Evolutionary conservation across 2,329 filamentous ascomycete genomes (phyloP).

Genomic region (Aureobasidium sp.): DNA sequence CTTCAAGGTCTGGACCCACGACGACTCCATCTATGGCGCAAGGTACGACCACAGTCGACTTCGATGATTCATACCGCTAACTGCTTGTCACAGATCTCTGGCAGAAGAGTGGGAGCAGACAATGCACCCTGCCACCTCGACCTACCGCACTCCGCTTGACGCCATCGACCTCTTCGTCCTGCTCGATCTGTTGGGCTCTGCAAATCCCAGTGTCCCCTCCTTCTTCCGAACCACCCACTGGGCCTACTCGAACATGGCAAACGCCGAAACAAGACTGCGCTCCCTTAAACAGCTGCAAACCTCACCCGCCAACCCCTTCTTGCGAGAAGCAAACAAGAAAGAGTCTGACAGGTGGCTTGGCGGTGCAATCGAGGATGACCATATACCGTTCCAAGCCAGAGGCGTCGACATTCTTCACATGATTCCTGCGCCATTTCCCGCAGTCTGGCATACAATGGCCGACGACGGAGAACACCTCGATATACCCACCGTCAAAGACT

Average conservation of each 20-base stretch:
- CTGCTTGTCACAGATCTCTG: conserved; percentile 44
- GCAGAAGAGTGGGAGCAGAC: conserved; percentile 72
- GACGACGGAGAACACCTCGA: conserved; percentile 85
- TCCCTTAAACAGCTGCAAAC: conserved; percentile 58
- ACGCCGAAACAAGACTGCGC: conserved; percentile 65
- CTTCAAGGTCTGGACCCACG: conserved; percentile 68
- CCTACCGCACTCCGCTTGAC: conserved; percentile 62
- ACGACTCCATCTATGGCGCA: conserved; percentile 82
- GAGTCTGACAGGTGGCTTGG: conserved; percentile 39
- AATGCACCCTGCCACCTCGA: conserved; percentile 61
- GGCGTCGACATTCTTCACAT: conserved; percentile 86
- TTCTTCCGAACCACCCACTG: conserved; percentile 89
- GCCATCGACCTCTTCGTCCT: conserved; percentile 84
- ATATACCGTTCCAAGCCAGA: conserved; percentile 77
- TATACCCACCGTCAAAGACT: conserved; percentile 70
- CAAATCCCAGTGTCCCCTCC: conserved; percentile 63
- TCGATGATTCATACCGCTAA: conserved; percentile 5
- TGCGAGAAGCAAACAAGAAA: conserved; percentile 54
- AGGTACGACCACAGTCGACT: conserved; percentile 42
- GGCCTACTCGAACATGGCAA: conserved; percentile 73
- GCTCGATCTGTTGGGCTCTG: conserved; percentile 75
- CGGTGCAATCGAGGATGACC: conserved; percentile 63
- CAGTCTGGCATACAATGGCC: conserved; percentile 74
- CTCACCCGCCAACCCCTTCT: conserved; percentile 51
- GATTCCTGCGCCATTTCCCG: conserved; percentile 74